Conservation (phyloP, 2,329 filamentous ascomycete genomes). For the Penicillium sp. region DNA sequence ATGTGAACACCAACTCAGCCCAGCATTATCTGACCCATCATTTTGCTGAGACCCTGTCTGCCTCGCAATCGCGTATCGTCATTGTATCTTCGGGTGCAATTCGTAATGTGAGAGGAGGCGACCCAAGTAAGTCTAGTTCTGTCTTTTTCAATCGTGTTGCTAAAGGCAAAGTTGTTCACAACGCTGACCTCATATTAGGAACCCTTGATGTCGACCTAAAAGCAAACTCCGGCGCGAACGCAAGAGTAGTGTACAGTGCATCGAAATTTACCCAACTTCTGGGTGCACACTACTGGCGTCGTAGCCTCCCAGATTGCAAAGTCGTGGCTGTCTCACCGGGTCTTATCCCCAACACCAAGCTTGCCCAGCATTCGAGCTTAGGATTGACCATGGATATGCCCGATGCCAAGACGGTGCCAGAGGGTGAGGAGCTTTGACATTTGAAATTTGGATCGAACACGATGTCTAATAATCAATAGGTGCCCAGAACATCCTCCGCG, state of each 20-base stretch:
- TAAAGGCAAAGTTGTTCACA: background rate
- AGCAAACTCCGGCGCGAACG: constrained; percentile 22
- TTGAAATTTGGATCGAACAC: background rate
- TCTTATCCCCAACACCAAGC: constrained; percentile 21
- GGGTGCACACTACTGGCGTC: constrained; percentile 27
- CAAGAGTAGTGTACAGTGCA: constrained; percentile 20
- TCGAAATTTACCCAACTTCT: constrained; percentile 26
- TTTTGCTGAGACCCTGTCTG: constrained; percentile 16
- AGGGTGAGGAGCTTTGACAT: constrained; percentile 13
- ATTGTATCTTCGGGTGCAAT: constrained; percentile 28
- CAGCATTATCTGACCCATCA: constrained; percentile 24
- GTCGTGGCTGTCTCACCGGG: constrained; percentile 27
- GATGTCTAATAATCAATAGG: constrained; percentile 14
- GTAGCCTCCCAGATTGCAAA: constrained; percentile 20
- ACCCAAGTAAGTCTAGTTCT: constrained; percentile 17
- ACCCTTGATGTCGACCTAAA: constrained; percentile 24
- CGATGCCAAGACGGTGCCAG: constrained; percentile 25
- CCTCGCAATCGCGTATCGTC: constrained; percentile 22
- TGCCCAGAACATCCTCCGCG: constrained; percentile 24
- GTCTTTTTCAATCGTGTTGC: background rate
- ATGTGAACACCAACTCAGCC: constrained; percentile 1
- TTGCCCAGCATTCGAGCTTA: constrained; percentile 14
- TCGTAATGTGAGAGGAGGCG: constrained; percentile 18
- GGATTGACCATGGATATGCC: constrained; percentile 23
- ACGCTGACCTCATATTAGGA: constrained; percentile 8